A percentile compares a stretch with the other conserved stretches of the same genome.
phyloP scores from a whole-genome alignment of 257 asterid genomes.

The Solanum bukasovii region DNA sequence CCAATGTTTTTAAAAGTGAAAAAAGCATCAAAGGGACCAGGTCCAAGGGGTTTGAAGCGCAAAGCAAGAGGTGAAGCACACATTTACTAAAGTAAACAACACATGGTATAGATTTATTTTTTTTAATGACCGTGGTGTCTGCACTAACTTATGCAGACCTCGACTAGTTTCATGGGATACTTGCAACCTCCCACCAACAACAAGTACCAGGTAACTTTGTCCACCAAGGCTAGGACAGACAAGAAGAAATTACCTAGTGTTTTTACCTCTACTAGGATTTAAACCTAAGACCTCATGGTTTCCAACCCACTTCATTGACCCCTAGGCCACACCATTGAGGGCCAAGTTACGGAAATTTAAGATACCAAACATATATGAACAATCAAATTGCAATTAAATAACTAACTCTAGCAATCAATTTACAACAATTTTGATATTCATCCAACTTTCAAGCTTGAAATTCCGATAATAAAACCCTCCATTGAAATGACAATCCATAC shows the following conservation, averaged over 20 bases:
- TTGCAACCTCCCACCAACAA: background rate
- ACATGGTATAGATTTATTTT: background rate
- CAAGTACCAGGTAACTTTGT: background rate
- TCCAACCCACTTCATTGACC: background rate
- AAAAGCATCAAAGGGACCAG: background rate
- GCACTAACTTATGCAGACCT: background rate
- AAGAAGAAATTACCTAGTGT: background rate
- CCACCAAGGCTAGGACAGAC: background rate
- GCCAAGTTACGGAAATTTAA: background rate
- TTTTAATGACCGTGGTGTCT: background rate
- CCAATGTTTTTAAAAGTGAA: background rate
- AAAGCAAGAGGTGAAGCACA: background rate
- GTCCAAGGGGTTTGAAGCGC: background rate
- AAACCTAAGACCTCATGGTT: background rate
- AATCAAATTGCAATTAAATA: background rate
- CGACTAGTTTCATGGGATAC: background rate
- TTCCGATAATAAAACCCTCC: background rate
- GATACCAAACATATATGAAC: background rate
- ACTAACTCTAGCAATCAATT: background rate
- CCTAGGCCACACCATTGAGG: background rate
- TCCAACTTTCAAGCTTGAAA: background rate
- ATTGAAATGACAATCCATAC: conserved; percentile 18
- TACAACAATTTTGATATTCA: background rate
- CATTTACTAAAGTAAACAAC: background rate
- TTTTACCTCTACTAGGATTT: background rate